Evolutionary conservation across 306 rosid species (phyloP), one percentile per base, ranked within the genome.

Genomic region (Delonix regia): DNA sequence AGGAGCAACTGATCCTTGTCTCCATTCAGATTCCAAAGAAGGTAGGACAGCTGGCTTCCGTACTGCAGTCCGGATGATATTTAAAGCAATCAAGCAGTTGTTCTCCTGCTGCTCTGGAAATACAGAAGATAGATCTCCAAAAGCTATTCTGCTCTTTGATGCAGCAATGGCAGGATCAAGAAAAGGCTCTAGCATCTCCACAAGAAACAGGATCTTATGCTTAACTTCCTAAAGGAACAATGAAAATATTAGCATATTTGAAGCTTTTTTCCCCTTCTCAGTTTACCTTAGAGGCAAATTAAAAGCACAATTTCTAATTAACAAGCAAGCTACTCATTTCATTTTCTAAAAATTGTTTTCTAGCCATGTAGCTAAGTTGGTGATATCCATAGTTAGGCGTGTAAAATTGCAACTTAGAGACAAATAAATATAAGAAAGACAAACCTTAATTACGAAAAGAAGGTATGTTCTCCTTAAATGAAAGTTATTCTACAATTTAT

Each of bases 1-100:
- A 52, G 98, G 92, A 81, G 94, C 87, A 65, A 92, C 96, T 18
- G 90, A 86, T 75, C 96, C 97, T 81, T 83, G 89, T 83, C 94
- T 90, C 98, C 98, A 94, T 77, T 94, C 98, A 62, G 92, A 89
- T 90, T 94, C 98, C 83, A 94, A 69, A 67, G 97, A 94, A 67
- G 93, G 93, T n/a, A 94, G 86, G 65, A 94, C 94, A 16, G 96
- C 92, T 13, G 96, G 91, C 80, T 90, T 92, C 75, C 28, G 86
- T 61, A 94, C 96, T 34, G 98, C 98, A n/a, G 89, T 83, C 25
- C 89, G 93, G 65, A 94, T 88, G 82, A 92, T 87, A 86, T 89
- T 92, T 44, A 94, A 85, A 76, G 94, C 91, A 84, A 86, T 85
- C 71, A 72, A 66, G 85, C 98, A 92, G 74, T 81, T 83, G 22